These are phyloP conservation scores for Sugiyamaella japonica DNA, from an alignment of 1,139 yeast species.

Conservation along the genomic window DNA sequence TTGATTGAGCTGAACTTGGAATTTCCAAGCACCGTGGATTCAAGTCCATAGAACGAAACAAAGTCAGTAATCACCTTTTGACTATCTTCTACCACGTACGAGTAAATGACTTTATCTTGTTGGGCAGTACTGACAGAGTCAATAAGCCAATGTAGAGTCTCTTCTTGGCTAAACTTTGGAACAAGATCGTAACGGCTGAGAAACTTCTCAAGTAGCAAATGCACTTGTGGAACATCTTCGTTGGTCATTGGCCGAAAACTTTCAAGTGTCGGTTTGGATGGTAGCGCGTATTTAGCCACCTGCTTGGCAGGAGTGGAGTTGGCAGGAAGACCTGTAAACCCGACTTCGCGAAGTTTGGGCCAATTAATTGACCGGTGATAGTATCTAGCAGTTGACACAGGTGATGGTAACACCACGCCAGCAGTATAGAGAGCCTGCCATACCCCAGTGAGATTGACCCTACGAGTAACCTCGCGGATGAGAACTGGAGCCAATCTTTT, in stretches of 20 bases:
- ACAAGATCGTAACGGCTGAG: slow-evolving; percentile 70
- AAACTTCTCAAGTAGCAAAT: slow-evolving; percentile 57
- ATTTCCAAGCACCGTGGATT: slow-evolving; percentile 79
- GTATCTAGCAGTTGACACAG: slow-evolving; percentile 86
- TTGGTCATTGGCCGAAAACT: slow-evolving; percentile 66
- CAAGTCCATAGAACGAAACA: slow-evolving; percentile 83
- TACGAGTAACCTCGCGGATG: slow-evolving; percentile 90
- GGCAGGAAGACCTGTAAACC: slow-evolving; percentile 75
- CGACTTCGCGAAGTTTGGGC: slow-evolving; percentile 86
- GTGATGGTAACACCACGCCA: slow-evolving; percentile 88
- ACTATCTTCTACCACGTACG: slow-evolving; percentile 75
- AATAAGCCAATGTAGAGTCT: slow-evolving; percentile 82
- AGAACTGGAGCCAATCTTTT: slow-evolving; percentile 92
- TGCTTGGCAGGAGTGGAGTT: slow-evolving; percentile 74
- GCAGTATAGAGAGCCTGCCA: slow-evolving; percentile 98
- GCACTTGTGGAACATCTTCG: slow-evolving; percentile 66
- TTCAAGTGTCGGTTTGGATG: slow-evolving; percentile 52
- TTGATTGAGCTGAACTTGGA: slow-evolving; percentile 66
- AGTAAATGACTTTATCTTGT: slow-evolving; percentile 57
- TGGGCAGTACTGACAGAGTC: slow-evolving; percentile 41
- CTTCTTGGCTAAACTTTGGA: slow-evolving; percentile 69
- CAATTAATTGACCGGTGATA: slow-evolving; percentile 94
- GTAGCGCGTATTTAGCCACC: slow-evolving; percentile 76
- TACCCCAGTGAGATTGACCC: slow-evolving; percentile 77
- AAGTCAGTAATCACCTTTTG: slow-evolving; percentile 68